Base-by-base conservation (phyloP, 2,329 filamentous ascomycete genomes). In the Penicillium sp. region DNA sequence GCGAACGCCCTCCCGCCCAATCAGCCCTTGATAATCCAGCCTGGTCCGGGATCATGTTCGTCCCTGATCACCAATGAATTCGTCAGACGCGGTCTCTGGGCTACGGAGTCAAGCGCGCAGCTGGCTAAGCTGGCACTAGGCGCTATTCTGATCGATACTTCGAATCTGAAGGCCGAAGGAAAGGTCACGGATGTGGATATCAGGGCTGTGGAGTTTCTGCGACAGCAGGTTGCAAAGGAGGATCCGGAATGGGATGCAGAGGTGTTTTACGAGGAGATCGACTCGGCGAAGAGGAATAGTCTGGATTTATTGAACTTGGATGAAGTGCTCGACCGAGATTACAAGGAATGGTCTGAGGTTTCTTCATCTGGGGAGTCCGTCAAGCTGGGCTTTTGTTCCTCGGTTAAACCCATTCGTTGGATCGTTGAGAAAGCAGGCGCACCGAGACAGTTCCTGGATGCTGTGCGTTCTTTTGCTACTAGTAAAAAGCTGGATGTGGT, bases 281-380 rank as follows among this genome's bases (percentile, higher is more conserved):
- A 74, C 22, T 56, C 69, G 16, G 77, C 80, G 2, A 84, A 83
- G 62, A 69, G 72, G 37, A 71, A 81, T 47, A 77, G 70, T 35
- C 61, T 84, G 29, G 74, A 75, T 32, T 63, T 71, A 2, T 62
- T 85, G 20, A 72, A 68, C 9, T 59, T 81, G 49, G 63, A 73
- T 2, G 81, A 83, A 56, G 75, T 82, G 16, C 63, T 84, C 46
- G 72, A 75, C 31, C 79, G 82, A 50, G 81, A 85, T 60, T 85
- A 82, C 59, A 85, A 85, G 63, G 69, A 78, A 41, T 85, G 81
- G 81, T 69, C 69, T 1, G 77, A 77, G 47, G 61, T 56, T 10
- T 46, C 54, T 3, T 51, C 62, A 56, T 49, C 62, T 56, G 42
- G 65, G 56, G 31, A 56, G 63, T 56, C 47, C 2, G 26, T 73